Percentiles rank a stretch among this genome's conserved stretches.
These are phyloP conservation scores for Neonectria magnoliae DNA, from an alignment of 2,329 filamentous ascomycete genomes.

Conservation along the genomic window DNA sequence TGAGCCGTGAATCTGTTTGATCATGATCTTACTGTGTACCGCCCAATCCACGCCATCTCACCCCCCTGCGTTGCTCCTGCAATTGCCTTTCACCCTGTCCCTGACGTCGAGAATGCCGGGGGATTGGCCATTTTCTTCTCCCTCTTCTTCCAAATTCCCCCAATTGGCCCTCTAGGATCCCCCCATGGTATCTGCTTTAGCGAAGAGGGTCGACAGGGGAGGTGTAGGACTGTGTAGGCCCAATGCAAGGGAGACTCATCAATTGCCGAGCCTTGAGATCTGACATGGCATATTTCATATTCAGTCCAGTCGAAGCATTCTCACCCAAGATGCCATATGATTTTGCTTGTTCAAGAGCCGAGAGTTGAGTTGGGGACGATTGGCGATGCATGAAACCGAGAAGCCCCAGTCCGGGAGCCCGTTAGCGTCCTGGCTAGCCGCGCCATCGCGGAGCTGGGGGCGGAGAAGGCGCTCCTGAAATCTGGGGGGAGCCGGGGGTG, in stretches of 20 bases:
- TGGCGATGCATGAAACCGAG: constrained; percentile 29
- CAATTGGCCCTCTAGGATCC: constrained; percentile 4
- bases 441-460: constrained; percentile 20
- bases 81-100: constrained; percentile 22
- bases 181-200: neutral
- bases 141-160: constrained; percentile 19
- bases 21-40: constrained; percentile 21
- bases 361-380: constrained; percentile 24
- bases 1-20: constrained; percentile 15
- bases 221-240: neutral
- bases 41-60: constrained; percentile 21
- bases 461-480: constrained; percentile 41
- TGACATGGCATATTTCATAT: neutral
- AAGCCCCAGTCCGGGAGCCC: constrained; percentile 15
- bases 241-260: neutral
- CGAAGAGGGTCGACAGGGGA: constrained; percentile 1
- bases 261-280: neutral
- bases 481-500: constrained; percentile 37
- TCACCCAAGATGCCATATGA: constrained; percentile 3
- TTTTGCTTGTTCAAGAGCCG: constrained; percentile 13
- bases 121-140: constrained; percentile 6
- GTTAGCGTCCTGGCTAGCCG: constrained; percentile 26
- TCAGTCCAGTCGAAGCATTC: neutral
- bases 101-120: constrained; percentile 13
- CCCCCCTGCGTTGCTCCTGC: constrained; percentile 25